Evolutionary conservation across 345 rosid genomes (phyloP), one percentile per base, ranked within the genome.

Genomic region (Eucalyptus dawsonii): DNA sequence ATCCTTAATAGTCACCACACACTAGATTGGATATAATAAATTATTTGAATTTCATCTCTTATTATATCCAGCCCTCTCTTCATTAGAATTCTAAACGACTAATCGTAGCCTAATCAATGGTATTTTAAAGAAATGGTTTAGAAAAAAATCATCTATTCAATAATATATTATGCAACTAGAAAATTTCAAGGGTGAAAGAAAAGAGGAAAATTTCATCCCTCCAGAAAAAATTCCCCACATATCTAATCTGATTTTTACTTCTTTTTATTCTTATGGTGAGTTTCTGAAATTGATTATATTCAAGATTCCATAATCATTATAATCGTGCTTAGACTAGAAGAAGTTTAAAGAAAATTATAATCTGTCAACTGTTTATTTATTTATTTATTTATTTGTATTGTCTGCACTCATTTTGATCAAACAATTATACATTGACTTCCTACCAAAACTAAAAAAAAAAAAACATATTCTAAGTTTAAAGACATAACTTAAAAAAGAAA

Each of bases 51-150:
- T 53, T 53, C 4, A 53, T 53, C 9, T 53, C 9, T 53, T 19
- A 53, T 53, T 4, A 19, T 19, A 53, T 53, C 2, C 9, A 53
- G 5, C 2, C 1, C 2, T 8, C 2, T 53, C 0, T 53, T 53
- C 2, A 53, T 53, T 17, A 17, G 9, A 19, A 53, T 53, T 53
- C 1, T 2, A 19, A 1, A 53, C 1, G 22, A 53, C 56, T 53
- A 19, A 53, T 17, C 4, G 1, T 53, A 53, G 9, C 24, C 24
- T 53, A 22, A 56, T 56, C 62, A 56, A 56, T 9, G 24, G 44
- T 5, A 69, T 69, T 34, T 69, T 69, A 17, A 40, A 69, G 44
- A 69, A 69, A 69, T 6, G 3, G 14, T 34, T 34, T 1, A 9
- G 80, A 69, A 34, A 31, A 31, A 69, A 65, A 56, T 65, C 34